Evolutionary conservation across 1,284 basidiomycete species (phyloP), one percentile per base, ranked within the genome.

Genomic region (Puccinia polysora): DNA sequence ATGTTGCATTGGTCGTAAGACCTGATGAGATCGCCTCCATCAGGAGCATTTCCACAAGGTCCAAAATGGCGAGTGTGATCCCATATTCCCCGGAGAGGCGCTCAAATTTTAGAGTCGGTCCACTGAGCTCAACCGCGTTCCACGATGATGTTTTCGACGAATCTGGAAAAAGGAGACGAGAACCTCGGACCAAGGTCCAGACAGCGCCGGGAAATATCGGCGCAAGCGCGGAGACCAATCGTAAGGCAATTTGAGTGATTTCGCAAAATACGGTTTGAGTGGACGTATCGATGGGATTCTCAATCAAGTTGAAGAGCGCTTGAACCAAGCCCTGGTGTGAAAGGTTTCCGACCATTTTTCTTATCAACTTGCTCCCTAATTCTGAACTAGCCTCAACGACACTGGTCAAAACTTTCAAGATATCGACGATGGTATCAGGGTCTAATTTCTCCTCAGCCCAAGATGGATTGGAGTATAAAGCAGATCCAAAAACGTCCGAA

Each of bases 181-280:
- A 71, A n/a, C 68, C 68, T 40, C 58, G 58, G 18, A 63, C 47
- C 38, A 71, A 62, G 38, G 68, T 71, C 68, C 68, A 71, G 18
- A 71, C 59, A 52, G 58, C 58, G 18, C 58, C 68, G 30, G 68
- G 68, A 55, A 71, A 71, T 52, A 71, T 71, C 2, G 56, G 68
- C 20, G 58, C 43, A 38, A 71, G 68, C 14, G 68, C 56, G 4
- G 68, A 62, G 10, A 71, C 58, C 47, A 71, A 50, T 28, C 68
- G 58, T 47, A 71, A 49, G 45, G 68, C 55, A 3, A 59, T 50
- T 71, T 63, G 45, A 20, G 58, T 71, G 23, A 45, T 52, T 62
- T 62, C 43, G 40, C 53, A 52, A 18, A 36, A 36, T 36, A 69
- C 8, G 28, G 43, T 36, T 18, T 69, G 53, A 60, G 58, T 62